Percentiles rank a stretch among this genome's conserved stretches.
These are phyloP conservation scores for Artemisia argyi DNA, from an alignment of 129 eudicot genomes.

Conservation along the genomic window DNA sequence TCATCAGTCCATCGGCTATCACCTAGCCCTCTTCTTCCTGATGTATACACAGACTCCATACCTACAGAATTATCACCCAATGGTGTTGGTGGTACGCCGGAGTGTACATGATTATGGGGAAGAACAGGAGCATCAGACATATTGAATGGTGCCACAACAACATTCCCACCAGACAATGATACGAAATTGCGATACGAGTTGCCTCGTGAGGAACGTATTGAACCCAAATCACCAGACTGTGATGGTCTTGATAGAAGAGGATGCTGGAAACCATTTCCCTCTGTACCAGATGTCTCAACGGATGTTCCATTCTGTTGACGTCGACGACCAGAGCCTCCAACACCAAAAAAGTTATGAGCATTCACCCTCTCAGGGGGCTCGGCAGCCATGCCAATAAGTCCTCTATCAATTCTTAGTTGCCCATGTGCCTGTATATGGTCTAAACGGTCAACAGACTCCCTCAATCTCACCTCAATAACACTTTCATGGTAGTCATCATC, in stretches of 20 bases:
- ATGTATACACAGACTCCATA: not conserved
- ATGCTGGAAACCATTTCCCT: not conserved
- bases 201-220: not conserved
- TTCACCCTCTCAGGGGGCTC: not conserved
- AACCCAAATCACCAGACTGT: not conserved
- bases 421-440: not conserved
- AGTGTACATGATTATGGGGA: not conserved
- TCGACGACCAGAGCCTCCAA: not conserved
- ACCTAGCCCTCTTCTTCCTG: slow-evolving; percentile 4
- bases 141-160: not conserved
- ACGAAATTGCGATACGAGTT: not conserved
- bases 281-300: not conserved
- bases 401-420: not conserved
- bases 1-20: slow-evolving; percentile 7
- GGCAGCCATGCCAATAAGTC: not conserved
- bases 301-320: not conserved
- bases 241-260: slow-evolving; percentile 9
- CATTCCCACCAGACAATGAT: too few species aligned
- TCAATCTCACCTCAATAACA: not conserved
- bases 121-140: not conserved
- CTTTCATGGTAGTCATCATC: slow-evolving; percentile 1
- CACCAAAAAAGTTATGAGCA: not conserved
- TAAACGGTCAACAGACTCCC: not conserved
- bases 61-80: slow-evolving; percentile 7
- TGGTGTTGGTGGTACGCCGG: not conserved